These are phyloP conservation scores for Astragalus membranaceus DNA, from an alignment of 306 rosid genomes.

Conservation along the genomic window DNA sequence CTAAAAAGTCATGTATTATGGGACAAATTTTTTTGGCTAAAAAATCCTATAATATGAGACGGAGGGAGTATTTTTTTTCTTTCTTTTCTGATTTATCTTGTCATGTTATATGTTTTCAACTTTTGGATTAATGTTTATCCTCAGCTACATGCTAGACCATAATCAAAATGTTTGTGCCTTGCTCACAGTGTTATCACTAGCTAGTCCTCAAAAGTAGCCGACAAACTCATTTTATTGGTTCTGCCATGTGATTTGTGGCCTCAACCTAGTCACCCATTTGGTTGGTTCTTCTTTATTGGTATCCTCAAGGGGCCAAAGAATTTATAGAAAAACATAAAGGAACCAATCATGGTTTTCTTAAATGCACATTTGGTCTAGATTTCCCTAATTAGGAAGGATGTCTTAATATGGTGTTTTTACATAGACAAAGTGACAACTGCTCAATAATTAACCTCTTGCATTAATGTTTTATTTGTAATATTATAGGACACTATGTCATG, in stretches of 20 bases:
- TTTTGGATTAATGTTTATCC: constrained; percentile 64
- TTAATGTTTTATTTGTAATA: not conserved
- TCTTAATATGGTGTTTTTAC: constrained; percentile 39
- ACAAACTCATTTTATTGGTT: constrained; percentile 77
- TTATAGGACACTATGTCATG: constrained; percentile 3
- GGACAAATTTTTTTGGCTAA: too few relatives aligned
- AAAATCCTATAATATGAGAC: too few relatives aligned
- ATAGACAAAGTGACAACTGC: constrained; percentile 13
- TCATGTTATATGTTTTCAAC: constrained; percentile 40
- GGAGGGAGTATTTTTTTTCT: not conserved
- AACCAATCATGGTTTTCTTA: constrained; percentile 40
- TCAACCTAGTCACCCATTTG: constrained; percentile 57
- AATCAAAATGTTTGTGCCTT: constrained; percentile 60
- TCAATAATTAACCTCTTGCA: constrained; percentile 35
- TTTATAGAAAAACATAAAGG: constrained; percentile 17
- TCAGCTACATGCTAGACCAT: constrained; percentile 65
- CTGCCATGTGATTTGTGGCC: constrained; percentile 82
- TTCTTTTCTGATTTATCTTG: constrained; percentile 45
- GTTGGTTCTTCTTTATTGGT: constrained; percentile 37
- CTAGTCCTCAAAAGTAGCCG: constrained; percentile 70
- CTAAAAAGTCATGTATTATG: too few relatives aligned
- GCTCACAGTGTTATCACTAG: constrained; percentile 42
- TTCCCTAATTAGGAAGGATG: constrained; percentile 58
- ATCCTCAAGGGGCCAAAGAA: constrained; percentile 17
- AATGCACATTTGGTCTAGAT: constrained; percentile 16